Base-by-base conservation (phyloP, 371 early-diverging fungal genomes). In the Mucor ambiguus region DNA sequence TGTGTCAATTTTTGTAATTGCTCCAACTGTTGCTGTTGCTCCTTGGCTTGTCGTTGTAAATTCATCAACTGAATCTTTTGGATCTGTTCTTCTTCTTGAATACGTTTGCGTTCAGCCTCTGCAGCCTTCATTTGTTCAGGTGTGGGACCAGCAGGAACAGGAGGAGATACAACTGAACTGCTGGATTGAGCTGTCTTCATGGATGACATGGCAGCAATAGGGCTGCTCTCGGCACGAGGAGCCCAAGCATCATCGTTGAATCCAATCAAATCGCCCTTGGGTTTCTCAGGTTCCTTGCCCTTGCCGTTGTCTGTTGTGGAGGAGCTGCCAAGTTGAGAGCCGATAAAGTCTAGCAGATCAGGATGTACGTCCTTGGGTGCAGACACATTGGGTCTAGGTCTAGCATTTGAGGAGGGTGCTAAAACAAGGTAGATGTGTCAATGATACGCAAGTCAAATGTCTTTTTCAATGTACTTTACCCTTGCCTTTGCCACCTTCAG, bases 221-320 rank as follows among this genome's bases (percentile, higher is more conserved):
- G 58, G 44, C 55, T 63, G 24, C 57, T 37, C 7, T 38, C 64
- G 1, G 66, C 38, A 54, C 79, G 79, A 54, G 76, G 79, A 12
- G 78, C 52, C 87, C 71, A 85, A 58, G 72, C 83, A 71, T 87
- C 87, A 60, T 87, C 87, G 32, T 82, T 82, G 57, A 87, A 87
- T 0, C 82, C 87, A 43, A 80, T 64, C 16, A 74, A 52, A 37
- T 76, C 71, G 26, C 66, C 57, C 44, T 66, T 64, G 59, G 68
- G 32, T 22, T 63, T 67, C 33, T 67, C 68, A n/a, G 60, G 58
- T 46, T 37, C 67, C 56, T 68, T 69, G 30, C 64, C 61, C 26
- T 69, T 64, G 33, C 24, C 11, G 14, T 69, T 61, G 5, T 30
- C 43, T 33, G 16, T 58, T 32, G 61, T 66, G 16, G 60, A 63